Percentiles rank a stretch among this genome's conserved stretches.
phyloP scores from a whole-genome alignment of 1,284 basidiomycete species.

The Malassezia dermatis region DNA sequence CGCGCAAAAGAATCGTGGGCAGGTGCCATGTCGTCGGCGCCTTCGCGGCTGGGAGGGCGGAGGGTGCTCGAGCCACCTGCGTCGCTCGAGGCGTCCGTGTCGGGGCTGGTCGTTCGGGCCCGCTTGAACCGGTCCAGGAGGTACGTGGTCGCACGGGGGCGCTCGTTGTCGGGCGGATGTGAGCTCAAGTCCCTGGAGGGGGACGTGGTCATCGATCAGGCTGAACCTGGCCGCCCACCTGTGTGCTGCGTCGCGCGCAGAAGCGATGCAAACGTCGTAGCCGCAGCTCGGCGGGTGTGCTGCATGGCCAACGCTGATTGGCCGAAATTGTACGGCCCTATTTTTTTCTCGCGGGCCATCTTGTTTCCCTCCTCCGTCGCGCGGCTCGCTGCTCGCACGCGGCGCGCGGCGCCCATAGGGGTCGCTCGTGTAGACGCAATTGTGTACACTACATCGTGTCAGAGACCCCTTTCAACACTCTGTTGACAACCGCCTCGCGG shows the following conservation, averaged over 20 bases:
- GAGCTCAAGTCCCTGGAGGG: background rate
- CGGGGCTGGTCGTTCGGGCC: conserved; percentile 15
- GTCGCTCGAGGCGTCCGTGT: conserved; percentile 14
- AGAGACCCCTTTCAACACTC: conserved; percentile 17
- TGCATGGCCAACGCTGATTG: background rate
- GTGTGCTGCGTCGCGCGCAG: background rate
- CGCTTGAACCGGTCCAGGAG: conserved; percentile 15
- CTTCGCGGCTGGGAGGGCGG: background rate
- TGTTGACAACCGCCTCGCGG: conserved; percentile 16
- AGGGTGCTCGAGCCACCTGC: background rate
- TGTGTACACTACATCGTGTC: background rate
- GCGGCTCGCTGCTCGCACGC: background rate
- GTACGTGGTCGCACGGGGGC: background rate
- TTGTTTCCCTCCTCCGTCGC: background rate
- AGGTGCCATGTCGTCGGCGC: background rate
- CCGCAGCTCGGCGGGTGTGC: background rate
- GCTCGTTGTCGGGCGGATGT: background rate
- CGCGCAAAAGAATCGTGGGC: background rate
- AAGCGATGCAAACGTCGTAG: background rate
- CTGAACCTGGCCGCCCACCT: background rate
- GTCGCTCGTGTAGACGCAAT: background rate
- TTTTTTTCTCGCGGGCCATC: background rate
- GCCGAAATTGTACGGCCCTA: background rate
- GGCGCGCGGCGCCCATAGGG: background rate
- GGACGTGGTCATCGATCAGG: background rate